Evolutionary conservation across 768 basidiomycete genomes (phyloP).

Genomic region (Lentinula boryana): DNA sequence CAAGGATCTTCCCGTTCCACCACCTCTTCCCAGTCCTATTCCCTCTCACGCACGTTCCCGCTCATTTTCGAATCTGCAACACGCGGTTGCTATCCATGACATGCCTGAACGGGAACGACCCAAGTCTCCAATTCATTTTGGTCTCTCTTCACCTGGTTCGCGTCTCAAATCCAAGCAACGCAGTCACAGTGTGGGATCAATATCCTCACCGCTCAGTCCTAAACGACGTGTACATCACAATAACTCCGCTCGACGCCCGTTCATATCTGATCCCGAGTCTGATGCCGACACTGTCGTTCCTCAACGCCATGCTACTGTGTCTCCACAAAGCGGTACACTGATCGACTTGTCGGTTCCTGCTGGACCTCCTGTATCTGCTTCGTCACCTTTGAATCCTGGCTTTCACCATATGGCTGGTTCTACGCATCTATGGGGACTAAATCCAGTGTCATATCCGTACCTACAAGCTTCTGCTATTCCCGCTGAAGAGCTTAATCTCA

Average conservation of each 20-base stretch:
- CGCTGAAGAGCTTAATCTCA: background rate
- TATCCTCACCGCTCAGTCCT: conserved; percentile 2
- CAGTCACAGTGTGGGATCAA: background rate
- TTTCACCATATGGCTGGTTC: background rate
- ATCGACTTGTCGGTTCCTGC: background rate
- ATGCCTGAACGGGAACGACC: conserved; percentile 2
- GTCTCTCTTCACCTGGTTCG: conserved; percentile 3
- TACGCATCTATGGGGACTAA: background rate
- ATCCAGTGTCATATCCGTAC: background rate
- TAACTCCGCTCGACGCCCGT: background rate
- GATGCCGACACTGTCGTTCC: background rate
- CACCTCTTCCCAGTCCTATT: background rate
- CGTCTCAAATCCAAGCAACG: conserved; percentile 1
- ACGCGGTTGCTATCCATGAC: background rate
- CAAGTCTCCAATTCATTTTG: conserved; percentile 4
- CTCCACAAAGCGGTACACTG: background rate
- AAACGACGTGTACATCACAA: background rate
- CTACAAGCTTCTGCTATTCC: background rate
- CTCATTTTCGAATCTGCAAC: background rate
- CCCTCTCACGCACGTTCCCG: background rate
- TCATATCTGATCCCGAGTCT: background rate
- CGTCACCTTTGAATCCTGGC: background rate
- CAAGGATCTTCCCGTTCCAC: background rate
- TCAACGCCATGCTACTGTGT: background rate
- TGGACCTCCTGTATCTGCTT: background rate